Conservation (phyloP, 2,329 filamentous ascomycete genomes). For the Aspergillus bombycis region DNA sequence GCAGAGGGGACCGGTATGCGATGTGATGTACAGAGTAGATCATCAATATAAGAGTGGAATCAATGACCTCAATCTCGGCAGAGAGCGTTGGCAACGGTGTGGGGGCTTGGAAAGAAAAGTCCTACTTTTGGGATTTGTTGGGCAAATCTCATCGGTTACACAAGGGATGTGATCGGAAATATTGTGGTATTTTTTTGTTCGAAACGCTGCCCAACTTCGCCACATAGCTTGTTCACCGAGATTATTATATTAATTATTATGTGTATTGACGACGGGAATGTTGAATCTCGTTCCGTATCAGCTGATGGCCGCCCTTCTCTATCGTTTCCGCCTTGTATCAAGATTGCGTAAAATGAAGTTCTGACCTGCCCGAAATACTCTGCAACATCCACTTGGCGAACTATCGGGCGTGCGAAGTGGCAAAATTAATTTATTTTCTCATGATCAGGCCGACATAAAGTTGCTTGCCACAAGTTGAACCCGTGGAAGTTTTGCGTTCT, state of each 20-base stretch:
- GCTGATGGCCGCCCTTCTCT: neutral
- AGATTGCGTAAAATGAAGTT: constrained; percentile 2
- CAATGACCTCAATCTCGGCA: constrained; percentile 1
- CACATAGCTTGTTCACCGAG: neutral
- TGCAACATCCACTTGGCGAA: neutral
- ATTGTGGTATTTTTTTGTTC: neutral
- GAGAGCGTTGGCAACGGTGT: neutral
- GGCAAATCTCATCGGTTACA: neutral
- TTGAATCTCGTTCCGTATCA: neutral
- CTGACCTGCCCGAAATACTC: neutral
- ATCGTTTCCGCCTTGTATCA: neutral
- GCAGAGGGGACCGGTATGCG: neutral
- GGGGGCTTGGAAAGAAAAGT: neutral
- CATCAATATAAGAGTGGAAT: neutral
- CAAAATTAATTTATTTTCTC: neutral
- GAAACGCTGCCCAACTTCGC: neutral
- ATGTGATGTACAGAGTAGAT: neutral
- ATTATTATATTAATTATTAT: neutral
- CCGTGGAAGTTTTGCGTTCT: neutral
- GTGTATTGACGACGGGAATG: neutral
- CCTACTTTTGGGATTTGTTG: neutral
- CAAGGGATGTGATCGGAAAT: neutral
- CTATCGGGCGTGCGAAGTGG: neutral
- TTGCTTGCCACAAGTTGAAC: neutral
- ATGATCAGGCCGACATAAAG: constrained; percentile 1